Evolutionary conservation across 2,329 filamentous ascomycete species (phyloP).

Genomic region (Colletotrichum acutatum): DNA sequence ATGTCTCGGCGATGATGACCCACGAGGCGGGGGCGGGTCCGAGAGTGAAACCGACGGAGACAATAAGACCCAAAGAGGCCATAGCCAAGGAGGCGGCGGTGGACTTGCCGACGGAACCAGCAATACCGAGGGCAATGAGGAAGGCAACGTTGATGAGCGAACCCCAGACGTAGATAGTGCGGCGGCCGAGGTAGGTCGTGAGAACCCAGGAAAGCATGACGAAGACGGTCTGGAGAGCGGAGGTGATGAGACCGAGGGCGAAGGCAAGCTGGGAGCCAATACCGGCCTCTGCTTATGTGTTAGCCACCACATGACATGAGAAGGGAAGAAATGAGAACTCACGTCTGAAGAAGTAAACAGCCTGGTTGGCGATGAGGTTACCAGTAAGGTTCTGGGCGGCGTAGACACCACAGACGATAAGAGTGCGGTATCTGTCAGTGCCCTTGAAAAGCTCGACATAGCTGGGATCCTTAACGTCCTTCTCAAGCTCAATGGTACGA

Average conservation of each 20-base stretch:
- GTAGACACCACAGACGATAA: slow-evolving; percentile 67
- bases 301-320: slow-evolving; percentile 14
- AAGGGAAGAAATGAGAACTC: slow-evolving; percentile 39
- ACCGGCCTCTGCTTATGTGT: slow-evolving; percentile 64
- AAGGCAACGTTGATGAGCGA: slow-evolving; percentile 63
- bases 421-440: slow-evolving; percentile 63
- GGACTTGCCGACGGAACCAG: slow-evolving; percentile 55
- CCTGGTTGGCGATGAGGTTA: slow-evolving; percentile 72
- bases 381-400: slow-evolving; percentile 70
- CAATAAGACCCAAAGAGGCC: slow-evolving; percentile 71
- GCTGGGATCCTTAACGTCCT: slow-evolving; percentile 56
- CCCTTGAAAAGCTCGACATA: slow-evolving; percentile 65
- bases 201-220: slow-evolving; percentile 76
- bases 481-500: slow-evolving; percentile 66
- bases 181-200: slow-evolving; percentile 71
- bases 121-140: slow-evolving; percentile 68
- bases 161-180: slow-evolving; percentile 73
- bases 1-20: slow-evolving; percentile 76
- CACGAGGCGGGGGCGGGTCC: slow-evolving; percentile 73
- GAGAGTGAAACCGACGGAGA: slow-evolving; percentile 73
- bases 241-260: slow-evolving; percentile 72
- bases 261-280: slow-evolving; percentile 66
- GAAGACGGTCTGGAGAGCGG: slow-evolving; percentile 69
- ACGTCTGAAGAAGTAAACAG: slow-evolving; percentile 69
- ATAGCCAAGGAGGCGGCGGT: slow-evolving; percentile 61